Evolutionary conservation across 2,329 filamentous ascomycete genomes (phyloP).

Genomic region (Fusarium dimerum): DNA sequence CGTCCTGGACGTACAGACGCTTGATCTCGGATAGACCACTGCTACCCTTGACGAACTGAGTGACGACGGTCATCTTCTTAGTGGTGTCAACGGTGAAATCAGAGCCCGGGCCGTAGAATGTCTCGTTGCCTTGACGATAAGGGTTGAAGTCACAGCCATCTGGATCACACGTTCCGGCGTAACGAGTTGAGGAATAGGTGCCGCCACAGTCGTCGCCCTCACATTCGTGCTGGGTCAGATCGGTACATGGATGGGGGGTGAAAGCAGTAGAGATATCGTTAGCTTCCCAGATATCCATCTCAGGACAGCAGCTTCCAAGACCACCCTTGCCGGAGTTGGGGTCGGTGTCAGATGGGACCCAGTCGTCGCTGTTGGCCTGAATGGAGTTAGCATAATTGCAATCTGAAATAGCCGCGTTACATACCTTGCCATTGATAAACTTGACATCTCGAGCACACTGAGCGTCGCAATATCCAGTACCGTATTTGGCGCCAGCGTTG

Average conservation of each 20-base stretch:
- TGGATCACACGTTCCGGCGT: conserved; percentile 63
- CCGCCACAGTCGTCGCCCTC: conserved; percentile 51
- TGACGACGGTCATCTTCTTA: conserved; percentile 63
- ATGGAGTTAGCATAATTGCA: neutral
- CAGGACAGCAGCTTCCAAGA: conserved; percentile 58
- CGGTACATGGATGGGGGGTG: conserved; percentile 64
- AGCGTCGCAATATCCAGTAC: conserved; percentile 55
- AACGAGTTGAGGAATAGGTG: conserved; percentile 52
- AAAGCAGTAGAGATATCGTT: conserved; percentile 63
- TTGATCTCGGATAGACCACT: conserved; percentile 61
- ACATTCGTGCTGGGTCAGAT: conserved; percentile 51
- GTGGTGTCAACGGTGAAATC: conserved; percentile 59
- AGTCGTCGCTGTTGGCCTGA: conserved; percentile 51
- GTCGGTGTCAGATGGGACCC: conserved; percentile 52
- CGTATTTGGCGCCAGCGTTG: conserved; percentile 57
- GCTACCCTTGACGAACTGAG: conserved; percentile 55
- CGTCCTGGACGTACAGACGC: conserved; percentile 65
- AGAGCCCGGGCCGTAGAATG: conserved; percentile 60
- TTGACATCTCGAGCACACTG: conserved; percentile 55
- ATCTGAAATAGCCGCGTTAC: conserved; percentile 13
- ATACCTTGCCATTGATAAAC: conserved; percentile 54
- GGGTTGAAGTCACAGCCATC: conserved; percentile 71
- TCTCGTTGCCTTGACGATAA: conserved; percentile 62
- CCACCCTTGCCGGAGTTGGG: conserved; percentile 52
- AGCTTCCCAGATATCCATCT: conserved; percentile 65